These are phyloP conservation scores for Jaenimonas drosophilae DNA, from an alignment of 208 protist species.

Conservation along the genomic window DNA sequence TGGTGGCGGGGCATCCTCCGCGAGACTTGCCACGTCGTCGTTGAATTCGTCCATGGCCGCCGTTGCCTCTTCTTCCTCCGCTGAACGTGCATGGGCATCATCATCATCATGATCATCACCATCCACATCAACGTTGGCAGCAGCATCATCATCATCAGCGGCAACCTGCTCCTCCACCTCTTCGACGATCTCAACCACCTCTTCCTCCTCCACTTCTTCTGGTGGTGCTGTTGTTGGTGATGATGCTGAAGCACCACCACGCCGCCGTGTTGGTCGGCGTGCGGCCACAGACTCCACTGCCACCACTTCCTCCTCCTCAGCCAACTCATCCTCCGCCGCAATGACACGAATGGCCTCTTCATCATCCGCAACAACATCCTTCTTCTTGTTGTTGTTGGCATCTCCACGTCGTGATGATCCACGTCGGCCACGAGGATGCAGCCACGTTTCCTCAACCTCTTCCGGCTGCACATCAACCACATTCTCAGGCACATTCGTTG, in stretches of 20 bases:
- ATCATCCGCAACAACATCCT: neutral
- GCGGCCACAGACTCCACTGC: constrained; percentile 1
- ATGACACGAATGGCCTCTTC: constrained; percentile 2
- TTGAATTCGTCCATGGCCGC: constrained; percentile 9
- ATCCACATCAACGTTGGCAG: constrained; percentile 12
- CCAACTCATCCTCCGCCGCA: neutral
- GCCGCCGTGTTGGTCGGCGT: neutral
- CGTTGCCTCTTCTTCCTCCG: constrained; percentile 7
- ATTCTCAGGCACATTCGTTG: no score
- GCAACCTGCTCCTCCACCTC: constrained; percentile 6
- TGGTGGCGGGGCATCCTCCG: constrained; percentile 1
- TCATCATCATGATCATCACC: constrained; percentile 8
- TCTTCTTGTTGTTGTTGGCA: constrained; percentile 3
- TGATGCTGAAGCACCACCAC: constrained; percentile 5
- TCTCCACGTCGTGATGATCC: constrained; percentile 3
- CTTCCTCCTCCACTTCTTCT: constrained; percentile 2
- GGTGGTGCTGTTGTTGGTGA: no score
- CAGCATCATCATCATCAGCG: constrained; percentile 13
- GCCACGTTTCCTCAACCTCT: no score
- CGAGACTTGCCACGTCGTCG: constrained; percentile 1
- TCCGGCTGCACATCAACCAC: no score
- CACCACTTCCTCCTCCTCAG: constrained; percentile 10
- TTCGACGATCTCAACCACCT: neutral
- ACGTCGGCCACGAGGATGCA: neutral
- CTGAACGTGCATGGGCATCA: no score